A percentile compares a stretch with the other conserved stretches of the same genome.
phyloP scores from a whole-genome alignment of 768 basidiomycete species.

The Floccularia luteovirens region DNA sequence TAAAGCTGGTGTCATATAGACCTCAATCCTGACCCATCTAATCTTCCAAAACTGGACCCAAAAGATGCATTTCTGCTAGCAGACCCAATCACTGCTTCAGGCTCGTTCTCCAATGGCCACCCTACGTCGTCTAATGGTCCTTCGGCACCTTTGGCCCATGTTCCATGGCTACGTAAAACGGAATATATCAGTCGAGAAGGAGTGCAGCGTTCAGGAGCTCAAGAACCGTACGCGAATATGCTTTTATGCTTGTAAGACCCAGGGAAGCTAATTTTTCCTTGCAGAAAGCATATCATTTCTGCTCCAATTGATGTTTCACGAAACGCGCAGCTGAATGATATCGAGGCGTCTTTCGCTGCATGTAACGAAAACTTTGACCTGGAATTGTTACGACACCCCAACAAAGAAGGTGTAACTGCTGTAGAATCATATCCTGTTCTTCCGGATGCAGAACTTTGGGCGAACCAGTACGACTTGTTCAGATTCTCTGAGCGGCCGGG shows the following conservation, averaged over 20 bases:
- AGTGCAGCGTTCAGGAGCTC: conserved; percentile 28
- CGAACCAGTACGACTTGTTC: conserved; percentile 85
- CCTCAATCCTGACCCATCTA: conserved; percentile 61
- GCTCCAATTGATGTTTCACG: conserved; percentile 65
- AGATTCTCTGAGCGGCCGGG: conserved; percentile 81
- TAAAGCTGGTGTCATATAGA: conserved; percentile 9
- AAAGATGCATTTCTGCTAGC: conserved; percentile 71
- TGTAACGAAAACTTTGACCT: conserved; percentile 58
- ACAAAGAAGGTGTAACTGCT: conserved; percentile 66
- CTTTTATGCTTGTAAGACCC: conserved; percentile 1
- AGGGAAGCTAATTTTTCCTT: neutral
- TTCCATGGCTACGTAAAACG: conserved; percentile 89
- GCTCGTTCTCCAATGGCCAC: conserved; percentile 35
- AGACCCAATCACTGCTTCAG: conserved; percentile 45
- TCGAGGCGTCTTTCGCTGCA: conserved; percentile 69
- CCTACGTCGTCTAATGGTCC: conserved; percentile 25
- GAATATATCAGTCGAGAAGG: conserved; percentile 74
- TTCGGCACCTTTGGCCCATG: conserved; percentile 50
- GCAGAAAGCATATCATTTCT: conserved; percentile 39
- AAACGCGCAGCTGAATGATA: conserved; percentile 66
- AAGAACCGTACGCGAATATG: conserved; percentile 46
- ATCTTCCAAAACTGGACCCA: conserved; percentile 58
- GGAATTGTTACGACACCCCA: conserved; percentile 61
- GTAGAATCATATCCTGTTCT: conserved; percentile 78
- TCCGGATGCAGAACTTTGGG: conserved; percentile 83